phyloP scores from a whole-genome alignment of 257 asterid genomes.

The Cordia subcordata region DNA sequence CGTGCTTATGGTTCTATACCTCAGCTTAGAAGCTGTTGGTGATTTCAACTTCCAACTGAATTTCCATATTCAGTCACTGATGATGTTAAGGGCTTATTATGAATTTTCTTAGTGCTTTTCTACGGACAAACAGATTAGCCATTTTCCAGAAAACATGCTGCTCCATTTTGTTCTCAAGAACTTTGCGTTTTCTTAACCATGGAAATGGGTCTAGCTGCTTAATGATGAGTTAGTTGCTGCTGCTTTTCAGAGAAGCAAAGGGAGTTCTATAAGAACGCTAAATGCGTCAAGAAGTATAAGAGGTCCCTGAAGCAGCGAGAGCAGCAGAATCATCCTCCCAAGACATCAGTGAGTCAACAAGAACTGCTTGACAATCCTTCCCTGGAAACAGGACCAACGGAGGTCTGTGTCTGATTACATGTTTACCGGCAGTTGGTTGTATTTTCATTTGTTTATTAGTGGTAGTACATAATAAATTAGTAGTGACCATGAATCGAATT shows the following conservation, averaged over 20 bases:
- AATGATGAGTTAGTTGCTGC: neutral
- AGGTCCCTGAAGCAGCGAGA: constrained; percentile 42
- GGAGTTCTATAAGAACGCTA: constrained; percentile 90
- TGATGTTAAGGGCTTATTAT: neutral
- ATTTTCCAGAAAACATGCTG: too few relatives aligned
- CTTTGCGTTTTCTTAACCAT: neutral
- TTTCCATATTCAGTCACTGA: neutral
- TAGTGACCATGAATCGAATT: too few relatives aligned
- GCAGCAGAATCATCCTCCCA: constrained; percentile 30
- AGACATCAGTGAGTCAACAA: constrained; percentile 43
- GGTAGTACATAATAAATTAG: too few relatives aligned
- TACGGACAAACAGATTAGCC: neutral
- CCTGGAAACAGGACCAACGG: constrained; percentile 17
- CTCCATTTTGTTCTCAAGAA: neutral
- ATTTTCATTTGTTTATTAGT: too few relatives aligned
- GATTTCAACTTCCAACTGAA: too few relatives aligned
- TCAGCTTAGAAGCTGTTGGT: too few relatives aligned
- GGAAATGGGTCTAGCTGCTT: neutral
- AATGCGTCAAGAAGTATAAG: constrained; percentile 59
- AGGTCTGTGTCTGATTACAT: constrained; percentile 30
- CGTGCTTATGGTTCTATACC: too few relatives aligned
- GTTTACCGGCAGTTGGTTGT: too few relatives aligned
- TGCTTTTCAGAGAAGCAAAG: constrained; percentile 65
- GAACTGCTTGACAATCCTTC: constrained; percentile 28
- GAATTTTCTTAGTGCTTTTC: neutral